These are phyloP conservation scores for Pestalotiopsis sp. DNA, from an alignment of 2,329 filamentous ascomycete species.

Conservation along the genomic window DNA sequence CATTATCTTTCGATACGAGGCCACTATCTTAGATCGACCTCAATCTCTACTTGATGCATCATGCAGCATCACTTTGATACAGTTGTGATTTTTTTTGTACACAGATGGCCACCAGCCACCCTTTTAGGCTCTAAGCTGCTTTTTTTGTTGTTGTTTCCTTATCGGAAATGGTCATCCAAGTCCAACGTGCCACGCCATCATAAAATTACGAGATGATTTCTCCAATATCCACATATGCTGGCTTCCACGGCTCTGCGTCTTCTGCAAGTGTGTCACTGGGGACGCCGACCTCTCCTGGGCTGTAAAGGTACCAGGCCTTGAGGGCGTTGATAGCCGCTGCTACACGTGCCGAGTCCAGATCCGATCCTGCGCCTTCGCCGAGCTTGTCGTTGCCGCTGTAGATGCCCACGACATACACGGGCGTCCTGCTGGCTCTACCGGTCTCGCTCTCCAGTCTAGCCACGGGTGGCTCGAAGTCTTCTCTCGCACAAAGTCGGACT, in stretches of 20 bases:
- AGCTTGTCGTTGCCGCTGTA: conserved; percentile 90
- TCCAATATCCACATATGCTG: conserved; percentile 70
- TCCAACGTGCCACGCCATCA: background rate
- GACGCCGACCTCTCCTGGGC: conserved; percentile 67
- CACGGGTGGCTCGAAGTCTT: conserved; percentile 85
- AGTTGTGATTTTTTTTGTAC: conserved; percentile 6
- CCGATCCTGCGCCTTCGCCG: conserved; percentile 83
- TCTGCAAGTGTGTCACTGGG: conserved; percentile 71
- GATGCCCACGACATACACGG: conserved; percentile 92
- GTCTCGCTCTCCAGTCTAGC: conserved; percentile 91
- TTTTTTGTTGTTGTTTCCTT: background rate
- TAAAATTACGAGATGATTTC: conserved; percentile 59
- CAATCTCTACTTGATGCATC: background rate
- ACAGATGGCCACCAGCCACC: conserved; percentile 1
- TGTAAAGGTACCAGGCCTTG: conserved; percentile 97
- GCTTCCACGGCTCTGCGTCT: conserved; percentile 65
- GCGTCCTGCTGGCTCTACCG: conserved; percentile 79
- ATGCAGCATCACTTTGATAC: background rate
- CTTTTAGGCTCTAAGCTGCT: background rate
- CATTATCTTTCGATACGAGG: conserved; percentile 10
- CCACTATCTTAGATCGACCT: background rate
- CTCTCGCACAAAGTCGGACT: conserved; percentile 78
- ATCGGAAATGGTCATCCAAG: background rate
- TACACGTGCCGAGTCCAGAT: conserved; percentile 74
- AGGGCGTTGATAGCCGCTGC: conserved; percentile 83